Conservation (phyloP, 2,329 filamentous ascomycete species). For the Cladosporium cucumerinum region DNA sequence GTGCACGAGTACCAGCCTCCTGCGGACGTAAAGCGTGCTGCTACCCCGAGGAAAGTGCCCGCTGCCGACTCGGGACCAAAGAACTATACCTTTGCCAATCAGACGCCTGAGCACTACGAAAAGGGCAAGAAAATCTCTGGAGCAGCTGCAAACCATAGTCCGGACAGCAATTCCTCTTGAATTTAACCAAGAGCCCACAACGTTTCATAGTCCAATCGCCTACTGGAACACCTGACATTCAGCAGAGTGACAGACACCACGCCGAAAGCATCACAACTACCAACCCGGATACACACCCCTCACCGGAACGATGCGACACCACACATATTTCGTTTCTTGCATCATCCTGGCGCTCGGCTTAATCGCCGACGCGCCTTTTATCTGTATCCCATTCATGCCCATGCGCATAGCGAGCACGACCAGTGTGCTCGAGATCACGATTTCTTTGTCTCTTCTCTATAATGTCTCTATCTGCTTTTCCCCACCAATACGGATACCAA, state of each 20-base stretch:
- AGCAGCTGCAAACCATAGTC: slow-evolving; percentile 3
- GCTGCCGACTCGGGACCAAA: slow-evolving; percentile 37
- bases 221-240: background rate
- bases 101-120: slow-evolving; percentile 44
- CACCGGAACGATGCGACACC: background rate
- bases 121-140: slow-evolving; percentile 26
- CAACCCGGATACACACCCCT: background rate
- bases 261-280: background rate
- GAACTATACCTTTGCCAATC: slow-evolving; percentile 49
- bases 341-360: background rate
- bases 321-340: background rate
- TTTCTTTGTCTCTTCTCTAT: background rate
- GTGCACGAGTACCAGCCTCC: slow-evolving; percentile 49
- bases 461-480: background rate
- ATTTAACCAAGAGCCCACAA: background rate
- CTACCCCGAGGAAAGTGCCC: slow-evolving; percentile 28
- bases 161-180: slow-evolving; percentile 8
- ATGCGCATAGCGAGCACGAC: slow-evolving; percentile 13
- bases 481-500: slow-evolving; percentile 11
- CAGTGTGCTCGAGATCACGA: background rate
- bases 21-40: slow-evolving; percentile 36
- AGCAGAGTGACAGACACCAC: background rate
- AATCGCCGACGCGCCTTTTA: background rate
- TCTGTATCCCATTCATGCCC: background rate
- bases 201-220: background rate